Conservation (phyloP, 257 asterid genomes). For the Fraxinus pennsylvanica region DNA sequence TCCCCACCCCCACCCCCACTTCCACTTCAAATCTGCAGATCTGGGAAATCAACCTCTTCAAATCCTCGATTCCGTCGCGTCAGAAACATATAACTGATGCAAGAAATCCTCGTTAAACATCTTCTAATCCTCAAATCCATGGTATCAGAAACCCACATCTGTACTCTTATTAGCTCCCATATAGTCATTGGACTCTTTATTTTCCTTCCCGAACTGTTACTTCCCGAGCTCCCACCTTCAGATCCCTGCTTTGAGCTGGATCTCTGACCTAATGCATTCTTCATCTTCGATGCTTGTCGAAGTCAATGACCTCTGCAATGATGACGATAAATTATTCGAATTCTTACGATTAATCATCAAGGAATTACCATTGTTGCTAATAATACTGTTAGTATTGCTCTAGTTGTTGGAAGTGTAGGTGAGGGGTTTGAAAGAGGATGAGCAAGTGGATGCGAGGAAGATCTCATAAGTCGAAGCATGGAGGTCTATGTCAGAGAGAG, state of each 20-base stretch:
- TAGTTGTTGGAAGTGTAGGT: constrained; percentile 45
- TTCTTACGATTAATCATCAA: background rate
- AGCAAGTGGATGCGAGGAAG: constrained; percentile 79
- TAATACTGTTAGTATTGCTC: constrained; percentile 16
- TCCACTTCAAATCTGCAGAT: no score
- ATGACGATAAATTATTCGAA: constrained; percentile 30
- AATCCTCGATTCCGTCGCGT: no score
- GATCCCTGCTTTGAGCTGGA: constrained; percentile 55
- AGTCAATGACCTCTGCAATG: constrained; percentile 73
- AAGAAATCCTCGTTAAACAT: constrained; percentile 77
- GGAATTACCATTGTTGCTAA: constrained; percentile 20
- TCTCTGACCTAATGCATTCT: constrained; percentile 90
- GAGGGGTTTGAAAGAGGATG: constrained; percentile 61
- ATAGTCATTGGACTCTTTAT: constrained; percentile 72
- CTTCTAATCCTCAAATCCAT: no score
- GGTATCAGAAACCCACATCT: constrained; percentile 31
- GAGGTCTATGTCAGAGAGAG: constrained; percentile 71
- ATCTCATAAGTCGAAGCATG: constrained; percentile 85
- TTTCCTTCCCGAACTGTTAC: constrained; percentile 61
- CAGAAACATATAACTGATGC: no score
- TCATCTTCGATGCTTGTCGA: constrained; percentile 96
- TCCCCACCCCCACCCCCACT: no score
- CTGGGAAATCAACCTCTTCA: no score
- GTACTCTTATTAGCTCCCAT: constrained; percentile 85
- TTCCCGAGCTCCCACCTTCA: constrained; percentile 40